A percentile compares a stretch with the other conserved stretches of the same genome.
Conservation (phyloP, 495 filamentous ascomycete genomes). For the Xylaria intraflava region DNA sequence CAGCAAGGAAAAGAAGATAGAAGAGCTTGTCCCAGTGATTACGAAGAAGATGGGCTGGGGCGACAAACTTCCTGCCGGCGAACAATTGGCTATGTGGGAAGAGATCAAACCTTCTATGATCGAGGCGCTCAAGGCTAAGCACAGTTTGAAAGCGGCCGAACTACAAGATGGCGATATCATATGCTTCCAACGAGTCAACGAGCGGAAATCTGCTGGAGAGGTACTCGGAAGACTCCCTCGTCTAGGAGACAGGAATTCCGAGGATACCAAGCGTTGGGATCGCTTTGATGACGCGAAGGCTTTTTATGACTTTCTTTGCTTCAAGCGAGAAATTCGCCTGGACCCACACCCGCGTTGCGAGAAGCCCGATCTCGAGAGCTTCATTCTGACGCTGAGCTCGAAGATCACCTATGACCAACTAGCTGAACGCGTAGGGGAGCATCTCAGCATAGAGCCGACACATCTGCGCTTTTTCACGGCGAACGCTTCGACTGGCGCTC, state of each 20-base stretch:
- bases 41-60: constrained; percentile 83
- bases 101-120: constrained; percentile 99
- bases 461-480: constrained; percentile 88
- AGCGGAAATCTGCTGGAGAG: constrained; percentile 34
- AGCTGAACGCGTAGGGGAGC: constrained; percentile 76
- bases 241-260: constrained; percentile 19
- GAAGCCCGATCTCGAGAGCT: constrained; percentile 48
- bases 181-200: constrained; percentile 70
- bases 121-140: constrained; percentile 84
- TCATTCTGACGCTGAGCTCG: constrained; percentile 68
- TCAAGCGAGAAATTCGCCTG: constrained; percentile 70
- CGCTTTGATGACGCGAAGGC: constrained; percentile 60
- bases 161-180: constrained; percentile 97
- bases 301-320: constrained; percentile 88
- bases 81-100: constrained; percentile 69
- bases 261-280: constrained; percentile 27
- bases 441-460: constrained; percentile 68
- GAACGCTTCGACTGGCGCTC: constrained; percentile 62
- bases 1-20: constrained; percentile 76
- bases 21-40: constrained; percentile 76
- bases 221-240: constrained; percentile 25
- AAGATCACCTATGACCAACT: constrained; percentile 90
- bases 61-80: constrained; percentile 42
- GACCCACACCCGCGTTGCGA: constrained; percentile 48
- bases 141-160: constrained; percentile 80